Base-by-base conservation (phyloP, 1,284 basidiomycete species). In the Coriolopsis trogii region DNA sequence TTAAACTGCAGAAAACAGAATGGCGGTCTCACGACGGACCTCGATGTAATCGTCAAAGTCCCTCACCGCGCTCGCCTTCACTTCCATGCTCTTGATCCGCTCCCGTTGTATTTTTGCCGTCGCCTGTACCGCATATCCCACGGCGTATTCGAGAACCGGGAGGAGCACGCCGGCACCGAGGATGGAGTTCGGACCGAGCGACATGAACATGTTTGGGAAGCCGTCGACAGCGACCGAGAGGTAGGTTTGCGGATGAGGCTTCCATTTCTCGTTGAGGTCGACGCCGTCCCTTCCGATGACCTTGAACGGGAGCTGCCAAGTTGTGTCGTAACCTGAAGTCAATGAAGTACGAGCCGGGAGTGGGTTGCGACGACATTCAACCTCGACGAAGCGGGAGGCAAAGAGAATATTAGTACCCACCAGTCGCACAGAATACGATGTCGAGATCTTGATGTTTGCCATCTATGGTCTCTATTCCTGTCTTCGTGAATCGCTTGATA, bases 191-290 rank as follows among this genome's bases (percentile, higher is more conserved):
- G 84, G 84, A 0, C 84, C 84, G 10, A 80, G 67, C 18, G 72
- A 63, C 51, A 76, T 73, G 70, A 83, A 84, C 73, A 76, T 77
- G 64, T 85, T 85, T 21, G 84, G 84, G 63, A 85, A 85, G 5
- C 78, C 80, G 46, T 84, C 80, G 18, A 78, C 74, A 23, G 78
- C 75, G 29, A 85, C 58, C 3, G 75, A 71, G 10, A 86, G 70
- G 63, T 85, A 86, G 8, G 80, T 77, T 9, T 66, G 62, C 2
- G 84, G 82, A 60, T 82, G 73, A 3, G 82, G 81, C 9, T 67
- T 69, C 64, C 78, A 81, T 47, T 77, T 76, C 6, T 80, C 72
- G 43, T 75, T 73, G 4, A 86, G 67, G 33, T 73, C 70, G 10
- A 75, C 56, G 6, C 81, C 79, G 20, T 73, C 67, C 25, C 77